Evolutionary conservation across 495 filamentous ascomycete species (phyloP).

Genomic region (Lophium mytilinum): DNA sequence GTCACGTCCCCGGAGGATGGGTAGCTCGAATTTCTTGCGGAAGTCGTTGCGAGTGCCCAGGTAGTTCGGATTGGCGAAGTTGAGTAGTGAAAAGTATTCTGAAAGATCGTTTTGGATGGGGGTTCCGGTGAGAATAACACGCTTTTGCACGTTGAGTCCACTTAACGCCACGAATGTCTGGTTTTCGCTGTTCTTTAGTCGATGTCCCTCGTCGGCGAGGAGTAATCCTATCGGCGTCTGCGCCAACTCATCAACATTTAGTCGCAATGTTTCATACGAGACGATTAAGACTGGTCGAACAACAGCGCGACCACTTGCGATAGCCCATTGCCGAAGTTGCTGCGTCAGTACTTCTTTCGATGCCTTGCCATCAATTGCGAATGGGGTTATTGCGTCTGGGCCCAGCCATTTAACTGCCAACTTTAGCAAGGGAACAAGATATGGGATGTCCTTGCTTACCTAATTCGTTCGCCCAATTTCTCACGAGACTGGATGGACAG

Average conservation of each 20-base stretch:
- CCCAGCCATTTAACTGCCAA: conserved; percentile 82
- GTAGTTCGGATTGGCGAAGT: conserved; percentile 91
- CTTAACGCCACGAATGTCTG: conserved; percentile 89
- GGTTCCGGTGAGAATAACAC: conserved; percentile 94
- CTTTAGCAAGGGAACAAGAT: not conserved
- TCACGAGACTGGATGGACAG: conserved; percentile 93
- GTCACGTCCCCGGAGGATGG: conserved; percentile 88
- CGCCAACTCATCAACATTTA: conserved; percentile 83
- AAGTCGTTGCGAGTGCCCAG: conserved; percentile 87
- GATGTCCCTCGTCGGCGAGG: conserved; percentile 97
- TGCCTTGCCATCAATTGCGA: conserved; percentile 94
- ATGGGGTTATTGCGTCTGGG: conserved; percentile 80
- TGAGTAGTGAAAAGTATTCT: conserved; percentile 92
- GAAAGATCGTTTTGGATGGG: conserved; percentile 97
- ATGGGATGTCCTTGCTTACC: conserved; percentile 24
- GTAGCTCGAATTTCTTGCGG: conserved; percentile 87
- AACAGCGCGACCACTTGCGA: conserved; percentile 80
- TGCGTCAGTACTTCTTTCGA: conserved; percentile 84
- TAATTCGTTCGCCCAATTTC: conserved; percentile 95
- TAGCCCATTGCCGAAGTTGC: conserved; percentile 91
- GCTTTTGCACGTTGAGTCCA: conserved; percentile 76
- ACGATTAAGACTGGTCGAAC: conserved; percentile 97
- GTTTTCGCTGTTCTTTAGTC: conserved; percentile 95
- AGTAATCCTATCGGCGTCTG: conserved; percentile 84
- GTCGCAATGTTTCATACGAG: conserved; percentile 89